These are phyloP conservation scores for Ophiostoma himal-ulmi DNA, from an alignment of 2,329 filamentous ascomycete species.

Conservation along the genomic window DNA sequence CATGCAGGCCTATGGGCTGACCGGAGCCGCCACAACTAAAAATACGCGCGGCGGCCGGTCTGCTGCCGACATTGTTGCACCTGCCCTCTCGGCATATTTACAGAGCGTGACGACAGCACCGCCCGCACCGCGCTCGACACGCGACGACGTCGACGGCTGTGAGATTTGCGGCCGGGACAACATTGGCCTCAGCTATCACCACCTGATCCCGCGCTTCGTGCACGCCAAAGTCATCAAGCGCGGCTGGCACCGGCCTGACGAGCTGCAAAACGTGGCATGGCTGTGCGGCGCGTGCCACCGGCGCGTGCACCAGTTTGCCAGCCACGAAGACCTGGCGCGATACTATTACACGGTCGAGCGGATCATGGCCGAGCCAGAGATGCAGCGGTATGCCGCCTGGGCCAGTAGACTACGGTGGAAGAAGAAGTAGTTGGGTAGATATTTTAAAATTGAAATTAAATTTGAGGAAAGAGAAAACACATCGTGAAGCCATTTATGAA, in stretches of 20 bases:
- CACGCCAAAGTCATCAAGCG: slow-evolving; percentile 71
- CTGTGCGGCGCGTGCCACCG: slow-evolving; percentile 77
- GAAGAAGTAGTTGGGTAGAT: slow-evolving; percentile 30
- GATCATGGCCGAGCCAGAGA: slow-evolving; percentile 64
- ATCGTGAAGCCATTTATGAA: background rate
- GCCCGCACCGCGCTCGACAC: slow-evolving; percentile 55
- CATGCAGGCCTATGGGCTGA: slow-evolving; percentile 54
- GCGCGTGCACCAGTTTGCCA: slow-evolving; percentile 70
- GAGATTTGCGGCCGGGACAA: slow-evolving; percentile 72
- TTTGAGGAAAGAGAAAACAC: no score
- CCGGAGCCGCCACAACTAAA: slow-evolving; percentile 43
- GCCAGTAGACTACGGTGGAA: slow-evolving; percentile 71
- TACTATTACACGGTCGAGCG: slow-evolving; percentile 67
- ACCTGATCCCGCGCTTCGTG: slow-evolving; percentile 72
- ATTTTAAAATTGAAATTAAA: background rate
- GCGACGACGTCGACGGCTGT: slow-evolving; percentile 49
- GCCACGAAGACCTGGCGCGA: slow-evolving; percentile 71
- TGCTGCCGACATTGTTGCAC: slow-evolving; percentile 53
- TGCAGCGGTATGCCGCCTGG: slow-evolving; percentile 66
- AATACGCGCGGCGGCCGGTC: slow-evolving; percentile 31
- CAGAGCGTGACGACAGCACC: slow-evolving; percentile 53
- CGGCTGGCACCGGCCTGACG: slow-evolving; percentile 71
- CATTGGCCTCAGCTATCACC: slow-evolving; percentile 75
- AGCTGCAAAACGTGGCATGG: slow-evolving; percentile 77
- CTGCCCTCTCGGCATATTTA: slow-evolving; percentile 60